Evolutionary conservation across 2,329 filamentous ascomycete species (phyloP).

Genomic region (Fonsecaea nubica): DNA sequence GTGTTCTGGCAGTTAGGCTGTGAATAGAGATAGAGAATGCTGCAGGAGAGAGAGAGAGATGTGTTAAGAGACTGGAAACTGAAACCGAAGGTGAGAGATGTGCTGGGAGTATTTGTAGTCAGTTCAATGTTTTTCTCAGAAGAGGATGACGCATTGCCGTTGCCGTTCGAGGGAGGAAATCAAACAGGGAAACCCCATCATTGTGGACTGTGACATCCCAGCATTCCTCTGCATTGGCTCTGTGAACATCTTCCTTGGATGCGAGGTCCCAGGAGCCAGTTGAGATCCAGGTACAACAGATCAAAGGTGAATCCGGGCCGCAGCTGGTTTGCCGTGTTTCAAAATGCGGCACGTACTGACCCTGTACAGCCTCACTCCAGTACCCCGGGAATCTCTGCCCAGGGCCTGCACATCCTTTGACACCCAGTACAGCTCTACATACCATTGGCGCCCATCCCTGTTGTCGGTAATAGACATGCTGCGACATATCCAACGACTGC

Average conservation of each 20-base stretch:
- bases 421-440: not conserved
- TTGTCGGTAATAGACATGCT: not conserved
- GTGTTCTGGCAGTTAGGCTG: not conserved
- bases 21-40: not conserved
- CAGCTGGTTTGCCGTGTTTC: constrained; percentile 3
- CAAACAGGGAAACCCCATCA: not conserved
- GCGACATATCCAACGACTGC: not conserved
- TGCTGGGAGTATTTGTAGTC: not conserved
- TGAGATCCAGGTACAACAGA: not conserved
- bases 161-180: not conserved
- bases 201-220: not conserved
- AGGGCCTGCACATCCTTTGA: too few species aligned
- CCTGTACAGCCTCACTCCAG: not conserved
- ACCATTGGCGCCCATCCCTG: not conserved
- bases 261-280: not conserved
- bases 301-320: not conserved
- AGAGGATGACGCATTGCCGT: not conserved
- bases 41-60: not conserved
- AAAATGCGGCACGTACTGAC: not conserved
- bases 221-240: not conserved
- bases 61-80: not conserved
- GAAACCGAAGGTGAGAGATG: not conserved
- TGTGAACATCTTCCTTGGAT: not conserved
- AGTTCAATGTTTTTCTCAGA: not conserved
- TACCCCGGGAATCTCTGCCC: too few species aligned